Evolutionary conservation across 1,284 basidiomycete species (phyloP).

Genomic region (Rhodotorula sp.): DNA sequence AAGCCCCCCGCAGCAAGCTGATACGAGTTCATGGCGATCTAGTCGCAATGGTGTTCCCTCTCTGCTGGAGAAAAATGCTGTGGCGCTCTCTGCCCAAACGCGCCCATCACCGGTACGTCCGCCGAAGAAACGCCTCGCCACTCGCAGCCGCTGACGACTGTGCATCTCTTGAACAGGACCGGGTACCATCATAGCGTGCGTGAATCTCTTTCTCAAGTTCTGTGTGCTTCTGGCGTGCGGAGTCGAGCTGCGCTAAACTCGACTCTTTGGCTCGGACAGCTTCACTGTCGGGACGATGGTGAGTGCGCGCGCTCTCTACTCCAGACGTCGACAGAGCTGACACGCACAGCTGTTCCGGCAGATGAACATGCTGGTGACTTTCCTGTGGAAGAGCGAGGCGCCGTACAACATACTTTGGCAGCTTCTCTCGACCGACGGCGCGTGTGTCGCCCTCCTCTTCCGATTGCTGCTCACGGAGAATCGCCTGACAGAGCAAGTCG

Average conservation of each 20-base stretch:
- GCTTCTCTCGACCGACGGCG: conserved; percentile 19
- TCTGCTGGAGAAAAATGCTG: background rate
- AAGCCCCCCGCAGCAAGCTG: background rate
- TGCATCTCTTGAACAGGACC: conserved; percentile 11
- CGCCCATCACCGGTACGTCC: background rate
- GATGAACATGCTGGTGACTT: conserved; percentile 7
- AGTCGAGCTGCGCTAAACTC: background rate
- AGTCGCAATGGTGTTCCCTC: conserved; percentile 21
- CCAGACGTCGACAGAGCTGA: background rate
- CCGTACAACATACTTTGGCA: conserved; percentile 28
- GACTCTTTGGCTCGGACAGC: background rate
- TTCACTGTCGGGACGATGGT: conserved; percentile 15
- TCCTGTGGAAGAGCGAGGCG: conserved; percentile 19
- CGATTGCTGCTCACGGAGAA: background rate
- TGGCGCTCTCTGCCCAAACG: background rate
- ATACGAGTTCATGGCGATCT: background rate
- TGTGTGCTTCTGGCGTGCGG: too few relatives aligned
- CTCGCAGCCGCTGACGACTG: background rate
- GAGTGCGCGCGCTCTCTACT: background rate
- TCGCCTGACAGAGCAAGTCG: background rate
- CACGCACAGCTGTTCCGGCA: background rate
- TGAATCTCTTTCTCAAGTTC: too few relatives aligned
- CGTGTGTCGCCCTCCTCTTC: conserved; percentile 7
- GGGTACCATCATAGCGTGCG: conserved; percentile 20
- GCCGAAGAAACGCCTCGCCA: background rate